Evolutionary conservation across 257 asterid species (phyloP).

Genomic region (Primulina tabacum): DNA sequence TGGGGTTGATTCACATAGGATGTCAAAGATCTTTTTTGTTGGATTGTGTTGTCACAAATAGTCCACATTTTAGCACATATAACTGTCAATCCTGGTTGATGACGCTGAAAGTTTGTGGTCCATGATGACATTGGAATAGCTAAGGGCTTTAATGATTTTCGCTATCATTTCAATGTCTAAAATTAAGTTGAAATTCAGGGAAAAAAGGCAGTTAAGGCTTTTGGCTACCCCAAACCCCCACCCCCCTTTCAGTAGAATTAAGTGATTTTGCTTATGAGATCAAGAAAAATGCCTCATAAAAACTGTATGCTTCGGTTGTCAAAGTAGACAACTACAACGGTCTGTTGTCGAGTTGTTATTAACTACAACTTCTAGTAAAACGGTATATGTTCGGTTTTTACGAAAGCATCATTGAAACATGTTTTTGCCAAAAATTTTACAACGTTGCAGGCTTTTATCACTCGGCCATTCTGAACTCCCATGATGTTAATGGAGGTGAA

Average conservation of each 20-base stretch:
- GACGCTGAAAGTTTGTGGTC: neutral
- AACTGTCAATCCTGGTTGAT: neutral
- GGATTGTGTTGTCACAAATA: neutral
- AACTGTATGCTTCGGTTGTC: neutral
- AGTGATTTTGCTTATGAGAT: neutral
- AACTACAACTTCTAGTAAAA: neutral
- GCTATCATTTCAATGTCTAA: neutral
- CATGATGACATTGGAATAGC: neutral
- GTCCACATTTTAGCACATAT: neutral
- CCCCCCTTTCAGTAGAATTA: no score
- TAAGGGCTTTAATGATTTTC: neutral
- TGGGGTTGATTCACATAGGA: neutral
- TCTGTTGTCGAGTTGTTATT: neutral
- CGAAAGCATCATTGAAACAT: neutral
- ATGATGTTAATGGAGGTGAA: slow-evolving; percentile 23
- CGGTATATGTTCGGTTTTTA: neutral
- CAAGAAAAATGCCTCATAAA: neutral
- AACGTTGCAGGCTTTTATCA: slow-evolving; percentile 69
- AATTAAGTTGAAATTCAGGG: slow-evolving; percentile 3
- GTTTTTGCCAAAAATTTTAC: neutral
- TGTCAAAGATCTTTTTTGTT: neutral
- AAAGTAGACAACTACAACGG: neutral
- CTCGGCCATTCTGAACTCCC: slow-evolving; percentile 82
- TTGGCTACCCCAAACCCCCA: neutral
- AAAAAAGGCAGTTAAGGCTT: neutral